Percentiles rank a stretch among this genome's conserved stretches.
phyloP scores from a whole-genome alignment of 2,329 filamentous ascomycete genomes.

The Aspergillus chevalieri region DNA sequence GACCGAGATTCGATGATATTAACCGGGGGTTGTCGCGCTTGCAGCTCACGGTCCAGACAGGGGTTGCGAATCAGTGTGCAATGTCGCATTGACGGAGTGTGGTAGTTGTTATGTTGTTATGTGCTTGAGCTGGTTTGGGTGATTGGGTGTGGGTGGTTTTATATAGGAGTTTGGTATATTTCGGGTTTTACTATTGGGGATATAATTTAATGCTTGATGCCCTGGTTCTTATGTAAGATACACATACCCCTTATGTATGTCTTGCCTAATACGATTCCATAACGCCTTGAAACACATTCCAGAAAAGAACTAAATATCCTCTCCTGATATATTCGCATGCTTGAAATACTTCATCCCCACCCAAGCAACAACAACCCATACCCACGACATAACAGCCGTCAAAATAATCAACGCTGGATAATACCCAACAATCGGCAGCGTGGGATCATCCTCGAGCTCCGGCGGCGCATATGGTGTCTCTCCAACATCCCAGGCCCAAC shows the following conservation, averaged over 20 bases:
- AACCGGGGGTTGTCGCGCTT: slow-evolving; percentile 5
- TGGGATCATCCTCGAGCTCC: slow-evolving; percentile 90
- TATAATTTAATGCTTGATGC: not conserved
- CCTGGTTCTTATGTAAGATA: not conserved
- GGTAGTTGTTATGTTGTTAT: not conserved
- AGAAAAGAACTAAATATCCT: slow-evolving; percentile 37
- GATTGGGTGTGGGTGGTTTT: not conserved
- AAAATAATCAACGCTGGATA: slow-evolving; percentile 92
- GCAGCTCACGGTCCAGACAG: slow-evolving; percentile 4
- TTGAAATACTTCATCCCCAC: slow-evolving; percentile 99
- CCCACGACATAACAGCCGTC: slow-evolving; percentile 95
- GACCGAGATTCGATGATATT: slow-evolving; percentile 5
- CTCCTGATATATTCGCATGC: slow-evolving; percentile 81
- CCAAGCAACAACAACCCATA: slow-evolving; percentile 97
- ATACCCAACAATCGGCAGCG: slow-evolving; percentile 91
- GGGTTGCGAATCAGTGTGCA: slow-evolving; percentile 12
- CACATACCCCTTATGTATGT: not conserved
- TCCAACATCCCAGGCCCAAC: slow-evolving; percentile 98
- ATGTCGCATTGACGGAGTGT: slow-evolving; percentile 11
- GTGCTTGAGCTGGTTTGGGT: not conserved
- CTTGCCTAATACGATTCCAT: not conserved
- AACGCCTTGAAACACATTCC: not conserved
- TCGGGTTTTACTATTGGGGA: not conserved
- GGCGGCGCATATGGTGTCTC: slow-evolving; percentile 93
- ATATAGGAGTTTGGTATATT: not conserved